Evolutionary conservation across 768 basidiomycete species (phyloP).

Genomic region (Glaciozyma antarctica): DNA sequence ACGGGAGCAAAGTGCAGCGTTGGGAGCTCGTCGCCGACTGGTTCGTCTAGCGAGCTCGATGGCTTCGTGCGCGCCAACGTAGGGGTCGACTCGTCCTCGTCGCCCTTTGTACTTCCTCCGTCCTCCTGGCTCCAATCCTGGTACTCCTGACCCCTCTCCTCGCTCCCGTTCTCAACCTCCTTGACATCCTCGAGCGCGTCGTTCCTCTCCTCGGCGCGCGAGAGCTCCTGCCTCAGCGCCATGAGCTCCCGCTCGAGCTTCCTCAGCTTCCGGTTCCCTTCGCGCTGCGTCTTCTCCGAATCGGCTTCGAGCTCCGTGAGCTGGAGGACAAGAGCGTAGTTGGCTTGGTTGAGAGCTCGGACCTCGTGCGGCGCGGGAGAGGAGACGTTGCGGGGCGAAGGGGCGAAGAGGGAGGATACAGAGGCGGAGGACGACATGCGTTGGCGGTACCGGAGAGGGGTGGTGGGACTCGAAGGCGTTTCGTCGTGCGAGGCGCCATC

Average conservation of each 20-base stretch:
- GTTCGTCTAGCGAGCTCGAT: too few species aligned
- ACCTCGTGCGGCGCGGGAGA: not conserved
- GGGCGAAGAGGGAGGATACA: conserved; percentile 4
- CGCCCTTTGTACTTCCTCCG: not conserved
- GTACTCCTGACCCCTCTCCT: not conserved
- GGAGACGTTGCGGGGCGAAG: not conserved
- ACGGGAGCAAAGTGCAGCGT: not conserved
- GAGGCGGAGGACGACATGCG: conserved; percentile 7
- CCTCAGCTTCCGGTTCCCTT: conserved; percentile 28
- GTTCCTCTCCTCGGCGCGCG: conserved; percentile 25
- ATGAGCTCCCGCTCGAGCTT: conserved; percentile 33
- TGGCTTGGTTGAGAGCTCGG: conserved; percentile 14
- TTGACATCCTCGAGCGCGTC: conserved; percentile 7
- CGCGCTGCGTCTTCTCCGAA: conserved; percentile 10
- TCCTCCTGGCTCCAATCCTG: not conserved
- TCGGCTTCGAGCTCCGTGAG: conserved; percentile 24
- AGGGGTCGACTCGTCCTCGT: not conserved
- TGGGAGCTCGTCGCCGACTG: not conserved
- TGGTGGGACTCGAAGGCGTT: not conserved
- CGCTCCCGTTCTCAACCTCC: not conserved
- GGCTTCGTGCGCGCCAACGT: not conserved
- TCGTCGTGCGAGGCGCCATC: not conserved
- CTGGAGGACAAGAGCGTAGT: conserved; percentile 18
- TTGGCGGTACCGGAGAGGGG: not conserved
- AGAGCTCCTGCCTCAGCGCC: conserved; percentile 23